Evolutionary conservation across 2,329 filamentous ascomycete genomes (phyloP), one percentile per base, ranked within the genome.

Genomic region (Colletotrichum tropicale): DNA sequence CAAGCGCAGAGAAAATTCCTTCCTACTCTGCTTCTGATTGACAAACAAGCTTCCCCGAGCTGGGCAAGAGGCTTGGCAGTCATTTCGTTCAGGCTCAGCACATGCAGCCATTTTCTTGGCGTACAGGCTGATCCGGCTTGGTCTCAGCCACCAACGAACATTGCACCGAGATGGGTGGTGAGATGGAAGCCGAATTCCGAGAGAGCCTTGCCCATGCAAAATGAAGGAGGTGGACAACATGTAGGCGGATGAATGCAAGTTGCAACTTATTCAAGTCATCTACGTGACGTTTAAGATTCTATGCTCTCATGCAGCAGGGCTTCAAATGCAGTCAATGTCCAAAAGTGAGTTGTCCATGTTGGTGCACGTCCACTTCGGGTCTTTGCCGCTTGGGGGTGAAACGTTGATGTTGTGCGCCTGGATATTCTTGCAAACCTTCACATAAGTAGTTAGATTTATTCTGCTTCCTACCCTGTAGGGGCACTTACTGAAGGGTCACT

Each of bases 141-240:
- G 70, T 73, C 36, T 62, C 70, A 73, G 70, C 70, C 55, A 73
- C 55, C 70, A 73, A 62, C 21, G 0, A 64, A 15, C 32, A 43
- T 26, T 34, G 13, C 16, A 61, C 32, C 61, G 32, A 64, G 15
- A n/a, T 32, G 9, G 61, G 8, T 28, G 61, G 32, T 15, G 2
- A 6, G 61, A 21, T 13, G 0, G 32, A 24, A 64, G n/a, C 21
- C 55, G n/a, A 38, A 6, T 18, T 64, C 16, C 10, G 34, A 64
- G 10, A 15, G 18, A 21, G 30, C 13, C 30, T 21, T 32, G 10
- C 13, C 6, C n/a, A 3, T 52, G 10, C 4, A 52, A 12, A 0
- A 21, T 52, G 43, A 1, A 52, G n/a, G 7, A 56, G n/a, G 2
- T 26, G 52, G 10, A 4, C 9, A 26, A 0, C 21, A 21, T 2